Conservation (phyloP, 1,284 basidiomycete species). For the Xerocomus nothofagi region DNA sequence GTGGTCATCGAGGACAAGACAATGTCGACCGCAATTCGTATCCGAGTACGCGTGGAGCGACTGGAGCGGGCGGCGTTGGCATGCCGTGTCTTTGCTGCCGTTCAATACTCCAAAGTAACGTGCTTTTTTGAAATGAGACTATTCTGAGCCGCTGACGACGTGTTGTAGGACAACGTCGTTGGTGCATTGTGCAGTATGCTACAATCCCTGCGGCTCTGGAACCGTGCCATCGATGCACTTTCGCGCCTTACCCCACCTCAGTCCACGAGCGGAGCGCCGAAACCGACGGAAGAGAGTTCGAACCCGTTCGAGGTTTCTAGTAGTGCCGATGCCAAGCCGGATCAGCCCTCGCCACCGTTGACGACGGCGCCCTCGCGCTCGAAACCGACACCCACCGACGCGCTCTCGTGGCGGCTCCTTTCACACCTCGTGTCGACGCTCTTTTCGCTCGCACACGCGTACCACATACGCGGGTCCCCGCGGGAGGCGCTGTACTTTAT, state of each 20-base stretch:
- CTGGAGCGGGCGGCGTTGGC: constrained; percentile 75
- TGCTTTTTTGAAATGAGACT: constrained; percentile 14
- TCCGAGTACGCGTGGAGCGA: constrained; percentile 55
- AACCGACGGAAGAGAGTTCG: constrained; percentile 35
- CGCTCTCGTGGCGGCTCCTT: constrained; percentile 73
- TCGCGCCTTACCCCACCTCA: constrained; percentile 57
- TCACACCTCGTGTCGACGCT: constrained; percentile 66
- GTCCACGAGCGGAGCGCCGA: constrained; percentile 31
- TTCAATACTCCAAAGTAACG: constrained; percentile 65
- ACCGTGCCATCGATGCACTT: constrained; percentile 73
- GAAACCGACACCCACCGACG: constrained; percentile 40
- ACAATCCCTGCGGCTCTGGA: constrained; percentile 78
- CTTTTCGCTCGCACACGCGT: constrained; percentile 61
- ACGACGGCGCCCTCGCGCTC: constrained; percentile 12
- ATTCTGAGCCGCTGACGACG: not conserved
- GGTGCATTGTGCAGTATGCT: constrained; percentile 61
- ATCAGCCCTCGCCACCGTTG: constrained; percentile 36
- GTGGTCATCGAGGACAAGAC: constrained; percentile 49
- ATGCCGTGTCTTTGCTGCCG: constrained; percentile 61
- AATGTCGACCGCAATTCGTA: constrained; percentile 52
- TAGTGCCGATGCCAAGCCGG: constrained; percentile 31
- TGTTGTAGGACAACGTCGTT: constrained; percentile 61
- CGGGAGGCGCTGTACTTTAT: constrained; percentile 83
- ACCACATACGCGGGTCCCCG: constrained; percentile 72
- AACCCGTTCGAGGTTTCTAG: constrained; percentile 62